Evolutionary conservation across 805 yeast species (phyloP), one percentile per base, ranked within the genome.

Genomic region (Candida endomychidarum): DNA sequence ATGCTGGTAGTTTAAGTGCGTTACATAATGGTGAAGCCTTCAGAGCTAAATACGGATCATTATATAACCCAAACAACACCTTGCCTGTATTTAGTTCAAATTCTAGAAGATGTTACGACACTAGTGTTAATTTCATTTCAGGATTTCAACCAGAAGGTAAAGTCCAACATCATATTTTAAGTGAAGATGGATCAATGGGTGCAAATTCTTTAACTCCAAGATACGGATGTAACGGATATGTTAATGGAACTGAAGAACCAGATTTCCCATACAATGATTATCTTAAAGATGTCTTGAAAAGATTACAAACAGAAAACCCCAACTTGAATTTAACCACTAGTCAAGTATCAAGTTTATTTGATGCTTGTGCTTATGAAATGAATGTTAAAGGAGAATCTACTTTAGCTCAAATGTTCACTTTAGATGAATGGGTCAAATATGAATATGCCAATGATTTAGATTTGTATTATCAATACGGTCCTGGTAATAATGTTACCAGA

Each of bases 351-450:
- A 59, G 57, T 19, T 50, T 86, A 45, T 79, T 83, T 50, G 67
- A 70, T 8, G 72, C 79, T 60, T 85, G 95, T 63, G 88, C 87
- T 3, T 86, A 72, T 56, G 95, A 87, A 59, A 61, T 84, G 37
- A 86, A 86, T 42, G 84, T 80, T 9, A 70, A 68, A 42, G 95
- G 91, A 10, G 54, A 62, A 37, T 81, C 90, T 11, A 71, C 72
- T 21, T 76, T 85, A 44, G 85, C 93, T 58, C 70, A 71, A 23
- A 67, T 83, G 24, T 79, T 86, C 61, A 81, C 86, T 25, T 71
- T 70, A 50, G 79, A 80, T n/a, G 91, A 86, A 44, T 81, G 79
- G 68, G 59, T 82, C 37, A 75, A 74, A 22, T 74, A 72, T 50
- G 81, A 81, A 39, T 86, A 85, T 60, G 63, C 71, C n/a, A 64